These are phyloP conservation scores for Bipolaris zeicola DNA, from an alignment of 2,329 filamentous ascomycete genomes.

Conservation along the genomic window DNA sequence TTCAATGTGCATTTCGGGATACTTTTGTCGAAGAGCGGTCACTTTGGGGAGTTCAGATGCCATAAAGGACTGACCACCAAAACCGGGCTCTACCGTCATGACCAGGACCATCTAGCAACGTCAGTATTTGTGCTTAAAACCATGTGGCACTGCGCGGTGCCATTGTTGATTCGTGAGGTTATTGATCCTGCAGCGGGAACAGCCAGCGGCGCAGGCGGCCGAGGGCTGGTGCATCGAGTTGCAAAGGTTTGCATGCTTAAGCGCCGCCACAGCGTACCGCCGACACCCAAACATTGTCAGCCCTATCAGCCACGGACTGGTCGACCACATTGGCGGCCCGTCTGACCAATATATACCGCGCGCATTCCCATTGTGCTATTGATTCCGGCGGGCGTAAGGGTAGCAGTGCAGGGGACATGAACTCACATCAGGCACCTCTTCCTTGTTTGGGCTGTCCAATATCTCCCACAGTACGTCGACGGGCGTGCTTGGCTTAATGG, in stretches of 20 bases:
- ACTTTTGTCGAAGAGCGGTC: constrained; percentile 76
- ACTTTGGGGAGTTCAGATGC: constrained; percentile 94
- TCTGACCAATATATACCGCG: constrained; percentile 22
- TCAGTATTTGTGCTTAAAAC: constrained; percentile 13
- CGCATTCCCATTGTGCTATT: constrained; percentile 22
- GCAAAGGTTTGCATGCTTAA: constrained; percentile 34
- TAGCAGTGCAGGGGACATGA: constrained; percentile 1
- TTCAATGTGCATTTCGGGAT: constrained; percentile 94
- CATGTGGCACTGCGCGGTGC: constrained; percentile 5
- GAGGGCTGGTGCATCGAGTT: constrained; percentile 14
- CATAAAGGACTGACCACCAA: constrained; percentile 99
- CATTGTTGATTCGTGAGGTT: constrained; percentile 9
- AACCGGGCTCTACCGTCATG: constrained; percentile 98
- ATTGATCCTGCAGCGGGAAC: constrained; percentile 19
- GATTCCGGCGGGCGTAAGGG: constrained; percentile 13
- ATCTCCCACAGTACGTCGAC: constrained; percentile 94
- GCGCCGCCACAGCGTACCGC: constrained; percentile 40
- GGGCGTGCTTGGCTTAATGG: constrained; percentile 89
- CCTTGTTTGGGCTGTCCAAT: constrained; percentile 71
- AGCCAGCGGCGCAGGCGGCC: constrained; percentile 18
- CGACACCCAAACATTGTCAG: constrained; percentile 31
- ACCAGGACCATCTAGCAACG: constrained; percentile 85
- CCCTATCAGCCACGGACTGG: constrained; percentile 24
- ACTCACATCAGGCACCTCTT: constrained; percentile 87
- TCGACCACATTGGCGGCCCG: constrained; percentile 17